phyloP scores from a whole-genome alignment of 306 rosid species.

The Rubus parviflorus region DNA sequence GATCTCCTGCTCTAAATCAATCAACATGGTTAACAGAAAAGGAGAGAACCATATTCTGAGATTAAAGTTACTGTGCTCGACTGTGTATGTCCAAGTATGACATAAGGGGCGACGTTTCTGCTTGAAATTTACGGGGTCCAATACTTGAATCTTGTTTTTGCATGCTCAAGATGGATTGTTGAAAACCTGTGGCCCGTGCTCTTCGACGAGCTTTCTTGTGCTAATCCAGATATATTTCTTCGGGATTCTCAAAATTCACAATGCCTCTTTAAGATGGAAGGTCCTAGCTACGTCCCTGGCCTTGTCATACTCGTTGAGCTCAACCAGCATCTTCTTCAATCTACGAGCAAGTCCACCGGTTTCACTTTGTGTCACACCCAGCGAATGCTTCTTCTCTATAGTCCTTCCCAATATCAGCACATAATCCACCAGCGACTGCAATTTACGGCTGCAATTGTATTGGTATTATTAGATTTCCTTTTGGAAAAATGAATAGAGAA shows the following conservation, averaged over 20 bases:
- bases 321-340: constrained; percentile 85
- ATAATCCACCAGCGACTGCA: constrained; percentile 81
- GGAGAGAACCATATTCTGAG: neutral
- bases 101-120: neutral
- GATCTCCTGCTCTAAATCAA: neutral
- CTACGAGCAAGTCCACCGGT: constrained; percentile 74
- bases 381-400: constrained; percentile 64
- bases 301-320: constrained; percentile 79
- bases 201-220: neutral
- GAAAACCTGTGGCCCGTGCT: neutral
- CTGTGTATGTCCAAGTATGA: neutral
- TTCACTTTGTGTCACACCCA: constrained; percentile 50
- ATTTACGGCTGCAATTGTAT: constrained; percentile 49
- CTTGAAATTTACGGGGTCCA: constrained; percentile 4
- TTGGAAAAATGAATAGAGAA: neutral
- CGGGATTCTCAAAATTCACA: constrained; percentile 40
- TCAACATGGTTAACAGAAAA: neutral
- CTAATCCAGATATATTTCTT: neutral
- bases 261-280: constrained; percentile 84
- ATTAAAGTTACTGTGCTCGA: neutral
- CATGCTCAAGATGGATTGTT: neutral
- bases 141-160: neutral
- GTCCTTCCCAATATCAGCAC: constrained; percentile 63
- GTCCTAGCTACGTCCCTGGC: constrained; percentile 76
- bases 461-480: neutral